phyloP scores from a whole-genome alignment of 306 rosid genomes.

The Senna siamea region DNA sequence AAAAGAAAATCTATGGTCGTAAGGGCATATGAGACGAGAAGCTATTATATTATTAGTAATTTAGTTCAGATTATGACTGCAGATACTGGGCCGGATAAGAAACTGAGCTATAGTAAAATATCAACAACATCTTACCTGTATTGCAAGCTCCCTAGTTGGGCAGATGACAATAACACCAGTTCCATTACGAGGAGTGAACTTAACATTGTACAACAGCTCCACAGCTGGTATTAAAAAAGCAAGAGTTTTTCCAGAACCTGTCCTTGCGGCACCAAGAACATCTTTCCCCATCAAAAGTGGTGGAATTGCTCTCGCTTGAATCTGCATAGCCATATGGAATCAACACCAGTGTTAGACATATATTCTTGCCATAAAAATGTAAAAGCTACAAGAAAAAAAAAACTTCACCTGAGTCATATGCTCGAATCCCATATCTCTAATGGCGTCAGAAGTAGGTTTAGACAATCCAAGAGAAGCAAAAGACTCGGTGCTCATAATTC shows the following conservation, averaged over 20 bases:
- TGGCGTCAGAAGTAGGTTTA: conserved; percentile 62
- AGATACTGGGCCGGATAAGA: background rate
- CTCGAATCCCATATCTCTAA: conserved; percentile 61
- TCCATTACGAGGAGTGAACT: conserved; percentile 77
- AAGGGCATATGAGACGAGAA: background rate
- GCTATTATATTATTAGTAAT: background rate
- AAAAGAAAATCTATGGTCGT: too few relatives aligned
- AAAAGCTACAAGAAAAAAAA: background rate
- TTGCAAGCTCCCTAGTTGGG: conserved; percentile 96
- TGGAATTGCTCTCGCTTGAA: conserved; percentile 81
- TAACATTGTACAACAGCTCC: conserved; percentile 62
- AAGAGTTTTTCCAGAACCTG: conserved; percentile 96
- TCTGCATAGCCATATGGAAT: conserved; percentile 53
- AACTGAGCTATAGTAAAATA: background rate
- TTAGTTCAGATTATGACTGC: background rate
- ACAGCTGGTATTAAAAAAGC: conserved; percentile 91
- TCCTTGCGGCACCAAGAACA: conserved; percentile 96
- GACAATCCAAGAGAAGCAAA: conserved; percentile 69
- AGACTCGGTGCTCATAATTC: conserved; percentile 67
- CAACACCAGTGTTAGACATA: background rate
- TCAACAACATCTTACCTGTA: conserved; percentile 61
- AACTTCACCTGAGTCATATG: conserved; percentile 71
- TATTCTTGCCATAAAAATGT: background rate
- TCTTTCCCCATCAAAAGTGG: conserved; percentile 74
- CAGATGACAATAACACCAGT: conserved; percentile 84